Base-by-base conservation (phyloP, 805 yeast species). In the Citeromyces matritensis region DNA sequence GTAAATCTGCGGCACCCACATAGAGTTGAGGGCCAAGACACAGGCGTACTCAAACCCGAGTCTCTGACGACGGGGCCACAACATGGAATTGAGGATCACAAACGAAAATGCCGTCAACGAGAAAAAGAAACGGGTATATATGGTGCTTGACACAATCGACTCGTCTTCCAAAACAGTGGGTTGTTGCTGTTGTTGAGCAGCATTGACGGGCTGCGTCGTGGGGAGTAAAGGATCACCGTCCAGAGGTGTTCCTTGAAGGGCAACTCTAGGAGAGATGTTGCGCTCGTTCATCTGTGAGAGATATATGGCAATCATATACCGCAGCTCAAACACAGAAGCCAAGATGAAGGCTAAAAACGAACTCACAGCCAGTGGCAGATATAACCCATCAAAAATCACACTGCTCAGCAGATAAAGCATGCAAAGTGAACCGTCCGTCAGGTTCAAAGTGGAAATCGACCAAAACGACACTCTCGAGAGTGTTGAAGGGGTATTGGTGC, bases 1-100 rank as follows among this genome's bases (percentile, higher is more conserved):
- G 42, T 73, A 74, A 27, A 82, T 76, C 50, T 86, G 97, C 2
- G 96, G 95, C 10, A 81, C 41, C 95, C 95, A 85, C 41, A 69
- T 76, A 2, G 94, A 79, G 48, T 73, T 79, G 19, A 77, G 42
- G 1, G 62, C 31, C 2, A 73, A 37, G 7, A 77, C 48, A 2
- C 67, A 53, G 4, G 65, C 32, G 34, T 66, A 71, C 45, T 84
- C 95, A 43, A 75, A 69, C 1, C 58, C 41, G 17, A 49, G 50
- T 34, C 94, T 55, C 25, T 68, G 54, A 12, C 48, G 54, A 13
- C 58, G 58, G 26, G 85, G 74, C 93, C 91, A 81, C 29, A 69
- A 49, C 2, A 63, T 44, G 9, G 78, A 64, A 40, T 69, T 73
- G 31, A 77, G 34, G 0, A 78, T 51, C 1, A 78, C 36, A 42